Evolutionary conservation across 2,329 filamentous ascomycete genomes (phyloP), one percentile per base, ranked within the genome.

Genomic region (Aspergillus udagawae): DNA sequence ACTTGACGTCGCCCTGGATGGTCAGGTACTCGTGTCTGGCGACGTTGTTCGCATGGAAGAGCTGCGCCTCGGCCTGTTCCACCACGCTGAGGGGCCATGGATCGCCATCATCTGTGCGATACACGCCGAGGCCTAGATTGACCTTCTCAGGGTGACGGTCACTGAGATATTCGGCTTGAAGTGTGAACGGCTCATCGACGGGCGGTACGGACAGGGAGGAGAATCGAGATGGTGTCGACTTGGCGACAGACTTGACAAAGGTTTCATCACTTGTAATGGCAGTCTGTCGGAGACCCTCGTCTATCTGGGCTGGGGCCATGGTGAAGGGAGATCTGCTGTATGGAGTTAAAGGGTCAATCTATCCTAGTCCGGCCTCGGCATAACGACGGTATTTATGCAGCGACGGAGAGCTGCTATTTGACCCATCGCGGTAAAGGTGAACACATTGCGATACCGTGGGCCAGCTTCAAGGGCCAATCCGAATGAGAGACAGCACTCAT

Each of bases 11-110:
- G 67, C 94, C 93, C 59, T 91, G 86, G 73, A 97, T 97, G 54
- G 93, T 93, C 53, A 94, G 89, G 79, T 97, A 97, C 82, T 97
- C 93, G 81, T 97, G 93, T 78, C 97, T 93, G 51, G 91, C 84
- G 68, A 91, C 89, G 76, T 96, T 89, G 73, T 87, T 86, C 73
- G 86, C 87, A 63, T 96, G 83, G 3, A 60, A 25, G 2, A 68
- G 35, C 3, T 49, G 41, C 12, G 63, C 52, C 1, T 65, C 62
- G 4, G 60, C 60, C 9, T 60, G 55, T 0, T 96, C 91, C 67
- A 97, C 92, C 3, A 96, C 91, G 20, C 92, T 91, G 59, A 97
- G 78, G 57, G 97, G 86, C 93, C 93, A 97, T 2, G 93, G 93
- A 78, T 96, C 94, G 60, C 91, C 92, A 71, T 90, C 87, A 77